Conservation (phyloP, 768 basidiomycete genomes). For the Mycena latifolia region DNA sequence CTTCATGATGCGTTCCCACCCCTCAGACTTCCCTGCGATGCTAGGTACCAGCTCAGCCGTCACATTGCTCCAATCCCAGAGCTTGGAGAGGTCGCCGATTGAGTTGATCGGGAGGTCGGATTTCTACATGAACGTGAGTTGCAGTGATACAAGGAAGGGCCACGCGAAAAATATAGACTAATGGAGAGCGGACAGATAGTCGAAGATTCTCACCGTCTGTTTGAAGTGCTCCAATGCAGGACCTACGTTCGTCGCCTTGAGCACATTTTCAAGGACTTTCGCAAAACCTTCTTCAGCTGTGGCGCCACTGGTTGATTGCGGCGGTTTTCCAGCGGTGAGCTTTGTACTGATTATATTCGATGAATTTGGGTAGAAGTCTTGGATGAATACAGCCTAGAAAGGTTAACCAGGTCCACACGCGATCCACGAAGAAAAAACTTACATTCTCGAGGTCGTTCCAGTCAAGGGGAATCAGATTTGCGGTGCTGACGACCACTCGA, state of each 20-base stretch:
- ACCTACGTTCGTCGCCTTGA: slow-evolving; percentile 55
- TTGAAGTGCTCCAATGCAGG: slow-evolving; percentile 60
- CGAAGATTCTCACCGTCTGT: slow-evolving; percentile 20
- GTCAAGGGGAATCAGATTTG: slow-evolving; percentile 88
- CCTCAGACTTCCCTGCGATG: slow-evolving; percentile 88
- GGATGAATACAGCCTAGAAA: slow-evolving; percentile 28
- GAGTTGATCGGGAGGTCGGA: slow-evolving; percentile 71
- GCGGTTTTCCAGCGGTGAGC: background rate
- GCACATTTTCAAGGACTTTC: slow-evolving; percentile 11
- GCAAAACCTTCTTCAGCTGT: slow-evolving; percentile 16
- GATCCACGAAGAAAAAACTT: no score
- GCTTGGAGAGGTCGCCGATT: slow-evolving; percentile 72
- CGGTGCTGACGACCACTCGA: slow-evolving; percentile 85
- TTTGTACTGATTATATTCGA: slow-evolving; percentile 10
- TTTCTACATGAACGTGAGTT: slow-evolving; percentile 63
- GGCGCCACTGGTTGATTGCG: background rate
- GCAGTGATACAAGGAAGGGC: no score
- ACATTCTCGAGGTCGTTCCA: slow-evolving; percentile 94
- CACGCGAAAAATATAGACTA: slow-evolving; percentile 4
- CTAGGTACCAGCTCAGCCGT: slow-evolving; percentile 82
- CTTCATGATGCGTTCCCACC: slow-evolving; percentile 72
- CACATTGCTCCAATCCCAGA: slow-evolving; percentile 88
- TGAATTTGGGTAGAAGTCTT: slow-evolving; percentile 10
- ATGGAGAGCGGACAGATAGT: no score
- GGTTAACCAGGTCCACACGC: no score